These are phyloP conservation scores for Pseudogymnoascus sp. DNA, from an alignment of 2,329 filamentous ascomycete species.

Conservation along the genomic window DNA sequence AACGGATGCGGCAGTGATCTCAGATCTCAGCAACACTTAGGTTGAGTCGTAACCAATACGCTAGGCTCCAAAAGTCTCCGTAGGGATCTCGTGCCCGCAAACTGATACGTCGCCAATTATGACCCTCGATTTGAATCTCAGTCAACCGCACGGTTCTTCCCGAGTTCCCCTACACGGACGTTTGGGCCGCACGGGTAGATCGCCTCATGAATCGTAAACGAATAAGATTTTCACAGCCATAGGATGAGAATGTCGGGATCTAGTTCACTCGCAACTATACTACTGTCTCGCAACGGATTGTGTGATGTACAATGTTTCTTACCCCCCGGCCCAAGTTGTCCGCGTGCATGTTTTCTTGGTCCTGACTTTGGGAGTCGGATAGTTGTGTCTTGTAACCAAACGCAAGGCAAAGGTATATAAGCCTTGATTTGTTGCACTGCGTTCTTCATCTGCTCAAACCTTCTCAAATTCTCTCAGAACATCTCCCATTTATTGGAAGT, in stretches of 20 bases:
- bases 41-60: neutral
- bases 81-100: neutral
- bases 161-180: neutral
- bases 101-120: neutral
- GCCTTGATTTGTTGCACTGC: neutral
- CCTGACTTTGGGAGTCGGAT: neutral
- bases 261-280: neutral
- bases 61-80: neutral
- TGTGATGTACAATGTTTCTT: neutral
- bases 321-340: neutral
- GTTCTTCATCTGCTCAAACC: neutral
- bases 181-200: neutral
- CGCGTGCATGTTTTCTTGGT: neutral
- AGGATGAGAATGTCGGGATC: neutral
- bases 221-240: neutral
- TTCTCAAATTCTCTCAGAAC: neutral
- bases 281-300: neutral
- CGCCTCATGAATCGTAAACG: neutral
- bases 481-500: neutral
- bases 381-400: neutral
- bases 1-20: constrained; percentile 1
- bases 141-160: neutral
- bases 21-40: neutral
- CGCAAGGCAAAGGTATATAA: neutral
- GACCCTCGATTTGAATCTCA: neutral